These are phyloP conservation scores for Pythium grandisporangium DNA, from an alignment of 352 stramenopile species.

Conservation along the genomic window DNA sequence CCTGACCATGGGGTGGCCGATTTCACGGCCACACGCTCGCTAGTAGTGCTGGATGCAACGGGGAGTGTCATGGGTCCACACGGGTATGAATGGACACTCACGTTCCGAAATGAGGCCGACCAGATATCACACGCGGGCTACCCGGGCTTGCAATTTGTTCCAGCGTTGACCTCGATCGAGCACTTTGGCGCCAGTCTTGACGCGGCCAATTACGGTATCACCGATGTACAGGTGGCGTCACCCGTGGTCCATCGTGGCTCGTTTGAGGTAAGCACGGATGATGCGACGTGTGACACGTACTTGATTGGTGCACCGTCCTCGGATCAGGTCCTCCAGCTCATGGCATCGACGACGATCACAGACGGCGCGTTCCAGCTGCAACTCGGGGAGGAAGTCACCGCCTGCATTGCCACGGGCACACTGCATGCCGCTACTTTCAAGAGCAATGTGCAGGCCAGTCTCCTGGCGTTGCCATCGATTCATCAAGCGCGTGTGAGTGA, in stretches of 20 bases:
- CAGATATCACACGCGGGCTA: constrained; percentile 20
- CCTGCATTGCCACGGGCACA: constrained; percentile 40
- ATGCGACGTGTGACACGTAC: constrained; percentile 48
- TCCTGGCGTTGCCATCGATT: constrained; percentile 37
- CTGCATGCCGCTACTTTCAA: constrained; percentile 2
- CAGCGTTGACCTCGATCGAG: constrained; percentile 38
- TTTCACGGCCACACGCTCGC: constrained; percentile 17
- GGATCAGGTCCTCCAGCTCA: constrained; percentile 62
- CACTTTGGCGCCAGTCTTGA: constrained; percentile 3
- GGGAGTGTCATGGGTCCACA: constrained; percentile 26
- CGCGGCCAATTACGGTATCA: constrained; percentile 18
- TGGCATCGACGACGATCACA: constrained; percentile 54
- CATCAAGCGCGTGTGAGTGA: constrained; percentile 38
- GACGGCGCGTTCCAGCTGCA: constrained; percentile 39
- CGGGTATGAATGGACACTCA: constrained; percentile 66
- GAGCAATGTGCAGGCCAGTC: constrained; percentile 21
- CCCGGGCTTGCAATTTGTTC: constrained; percentile 39
- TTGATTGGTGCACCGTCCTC: constrained; percentile 41
- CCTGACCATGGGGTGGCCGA: constrained; percentile 14
- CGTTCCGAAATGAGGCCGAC: constrained; percentile 39
- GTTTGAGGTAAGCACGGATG: constrained; percentile 50
- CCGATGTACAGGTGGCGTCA: constrained; percentile 10
- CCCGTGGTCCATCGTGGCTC: constrained; percentile 30
- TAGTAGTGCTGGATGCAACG: constrained; percentile 32
- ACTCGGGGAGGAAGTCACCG: constrained; percentile 36